These are phyloP conservation scores for Phylloporus sp. DNA, from an alignment of 768 basidiomycete species.

Conservation along the genomic window DNA sequence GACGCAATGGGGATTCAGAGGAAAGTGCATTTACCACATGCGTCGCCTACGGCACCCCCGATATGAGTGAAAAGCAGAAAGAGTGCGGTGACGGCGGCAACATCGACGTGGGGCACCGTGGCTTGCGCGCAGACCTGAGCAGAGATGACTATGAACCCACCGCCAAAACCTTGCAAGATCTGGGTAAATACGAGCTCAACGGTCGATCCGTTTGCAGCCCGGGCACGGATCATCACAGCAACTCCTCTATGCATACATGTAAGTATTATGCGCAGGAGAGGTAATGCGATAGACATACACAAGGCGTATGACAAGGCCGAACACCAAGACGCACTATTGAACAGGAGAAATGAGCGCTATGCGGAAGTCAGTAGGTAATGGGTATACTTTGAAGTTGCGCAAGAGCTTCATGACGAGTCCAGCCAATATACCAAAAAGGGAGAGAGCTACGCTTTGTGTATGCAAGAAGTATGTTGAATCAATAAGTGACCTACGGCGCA, in stretches of 20 bases:
- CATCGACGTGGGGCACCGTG: slow-evolving; percentile 58
- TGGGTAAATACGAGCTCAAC: slow-evolving; percentile 63
- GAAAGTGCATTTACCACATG: slow-evolving; percentile 41
- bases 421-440: slow-evolving; percentile 59
- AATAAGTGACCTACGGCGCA: slow-evolving; percentile 43
- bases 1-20: slow-evolving; percentile 1
- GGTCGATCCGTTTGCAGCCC: slow-evolving; percentile 53
- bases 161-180: slow-evolving; percentile 70
- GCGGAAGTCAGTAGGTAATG: neutral
- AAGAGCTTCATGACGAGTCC: slow-evolving; percentile 53
- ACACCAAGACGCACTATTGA: slow-evolving; percentile 47
- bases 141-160: slow-evolving; percentile 60
- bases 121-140: slow-evolving; percentile 63
- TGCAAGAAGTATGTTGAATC: slow-evolving; percentile 63
- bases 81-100: slow-evolving; percentile 64
- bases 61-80: slow-evolving; percentile 66
- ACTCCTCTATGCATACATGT: slow-evolving; percentile 42
- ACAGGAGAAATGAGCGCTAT: neutral
- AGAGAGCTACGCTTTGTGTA: slow-evolving; percentile 56
- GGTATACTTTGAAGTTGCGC: slow-evolving; percentile 51
- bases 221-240: slow-evolving; percentile 66
- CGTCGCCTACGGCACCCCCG: slow-evolving; percentile 63
- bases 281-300: slow-evolving; percentile 28
- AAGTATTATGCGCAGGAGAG: neutral
- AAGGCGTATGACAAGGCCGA: slow-evolving; percentile 57